Base-by-base conservation (phyloP, 768 basidiomycete species). In the Terana coerulea region DNA sequence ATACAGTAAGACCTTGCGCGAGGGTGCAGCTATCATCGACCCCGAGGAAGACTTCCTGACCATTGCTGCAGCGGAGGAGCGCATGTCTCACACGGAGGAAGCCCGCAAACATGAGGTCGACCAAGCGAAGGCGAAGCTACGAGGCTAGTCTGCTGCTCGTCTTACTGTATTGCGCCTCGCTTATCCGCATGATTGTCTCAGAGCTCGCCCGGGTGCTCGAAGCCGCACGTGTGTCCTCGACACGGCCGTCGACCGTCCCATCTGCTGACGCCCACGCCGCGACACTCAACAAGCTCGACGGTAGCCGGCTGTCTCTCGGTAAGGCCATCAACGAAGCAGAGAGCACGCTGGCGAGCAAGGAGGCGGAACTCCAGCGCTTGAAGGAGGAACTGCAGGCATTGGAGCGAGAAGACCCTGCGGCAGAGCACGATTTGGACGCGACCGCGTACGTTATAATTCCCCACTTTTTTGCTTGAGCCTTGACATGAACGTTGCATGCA, bases 261-360 rank as follows among this genome's bases (percentile, higher is more conserved):
- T 84, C 86, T 15, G 76, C 78, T 22, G 77, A 81, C 52, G 75
- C 77, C 2, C 86, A 91, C 59, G 72, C 75, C 1, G 69, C 76
- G 4, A 73, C 72, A 14, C 65, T 91, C 40, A 86, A 88, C 57
- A 78, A 83, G 45, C 75, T 88, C 1, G 88, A 91, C 53, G 72
- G 64, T 33, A 76, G 75, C 5, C 77, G 80, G 28, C 64, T 89
- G 40, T 80, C 84, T 14, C 74, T 89, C 14, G 81, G 76, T 21
- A 91, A 91, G 60, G 79, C 84, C 5, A 86, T 90, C 56, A 83
- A 84, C 45, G 88, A 90, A 56, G 74, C 77, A 1, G 87, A 91
- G 67, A 75, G 78, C 34, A 65, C 79, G 40, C 64, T 86, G 5
- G 80, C 81, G 5, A 80, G 77, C 59, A 83, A 81, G 59, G 86